phyloP scores from a whole-genome alignment of 768 basidiomycete genomes.

The Mycena albidolilacea region DNA sequence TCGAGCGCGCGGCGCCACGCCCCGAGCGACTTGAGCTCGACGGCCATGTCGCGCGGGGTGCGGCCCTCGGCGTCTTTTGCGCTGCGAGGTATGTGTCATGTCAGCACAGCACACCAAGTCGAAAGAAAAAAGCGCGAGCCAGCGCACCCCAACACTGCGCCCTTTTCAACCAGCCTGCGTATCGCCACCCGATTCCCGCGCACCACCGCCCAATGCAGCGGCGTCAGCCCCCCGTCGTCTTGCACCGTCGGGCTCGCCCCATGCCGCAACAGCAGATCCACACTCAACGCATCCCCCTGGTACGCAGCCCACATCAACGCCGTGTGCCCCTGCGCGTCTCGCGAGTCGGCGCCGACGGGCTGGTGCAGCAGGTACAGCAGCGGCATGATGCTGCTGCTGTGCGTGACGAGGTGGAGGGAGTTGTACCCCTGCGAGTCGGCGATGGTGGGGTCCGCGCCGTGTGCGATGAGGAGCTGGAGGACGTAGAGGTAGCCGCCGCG shows the following conservation, averaged over 20 bases:
- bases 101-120: no score
- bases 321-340: constrained; percentile 94
- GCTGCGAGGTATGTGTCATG: constrained; percentile 43
- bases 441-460: constrained; percentile 60
- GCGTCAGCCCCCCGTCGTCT: constrained; percentile 87
- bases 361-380: constrained; percentile 93
- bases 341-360: constrained; percentile 91
- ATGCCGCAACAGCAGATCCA: no score
- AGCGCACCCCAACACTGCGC: constrained; percentile 73
- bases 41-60: no score
- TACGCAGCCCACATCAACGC: constrained; percentile 99
- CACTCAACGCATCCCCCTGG: constrained; percentile 81
- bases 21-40: no score
- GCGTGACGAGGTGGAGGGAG: constrained; percentile 94
- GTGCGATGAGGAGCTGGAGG: constrained; percentile 94
- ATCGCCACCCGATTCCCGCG: constrained; percentile 92
- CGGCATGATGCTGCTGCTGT: constrained; percentile 96
- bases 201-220: constrained; percentile 98
- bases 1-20: no score
- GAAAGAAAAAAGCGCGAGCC: no score
- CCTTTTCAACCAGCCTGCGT: constrained; percentile 87
- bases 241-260: no score
- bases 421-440: constrained; percentile 97
- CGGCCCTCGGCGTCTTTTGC: no score
- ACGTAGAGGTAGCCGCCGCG: constrained; percentile 97